Base-by-base conservation (phyloP, 805 yeast species). In the Kazachstania africana region DNA sequence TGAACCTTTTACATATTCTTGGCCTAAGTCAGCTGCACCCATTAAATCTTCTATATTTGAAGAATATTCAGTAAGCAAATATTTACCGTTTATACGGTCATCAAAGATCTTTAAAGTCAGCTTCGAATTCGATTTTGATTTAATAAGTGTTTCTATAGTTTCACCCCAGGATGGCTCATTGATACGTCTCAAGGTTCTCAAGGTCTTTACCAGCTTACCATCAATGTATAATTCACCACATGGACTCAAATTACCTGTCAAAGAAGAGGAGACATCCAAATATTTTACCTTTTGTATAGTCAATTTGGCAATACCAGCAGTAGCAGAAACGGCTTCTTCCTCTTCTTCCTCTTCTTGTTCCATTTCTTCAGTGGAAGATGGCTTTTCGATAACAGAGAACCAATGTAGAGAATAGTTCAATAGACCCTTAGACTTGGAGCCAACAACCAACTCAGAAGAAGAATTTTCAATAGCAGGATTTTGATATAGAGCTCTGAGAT, bases 151-250 rank as follows among this genome's bases (percentile, higher is more conserved):
- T 54, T 81, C 93, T 34, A 73, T 54, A 18, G 66, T 51, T 44
- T 74, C 73, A 36, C 72, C 75, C 75, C 80, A 81, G 9, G 75
- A 59, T 12, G 94, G 93, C 45, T 75, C 83, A 45, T 79, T 81
- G 6, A 74, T 66, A 47, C 72, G 68, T 45, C 72, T 75, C 49
- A 79, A 62, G 20, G 69, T 66, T 61, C 91, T 72, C 33, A 74
- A 70, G 5, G 58, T 59, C 44, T 68, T 67, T n/a, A 67, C 63
- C 33, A 71, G 55, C 39, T 73, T 67, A 24, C 67, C 68, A 50
- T 78, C 72, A 31, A 78, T 52, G 43, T 58, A 72, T 14, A 81
- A 51, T 45, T 77, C 81, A 12, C 85, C 85, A 52, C 68, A 75
- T 18, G 91, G 79, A 48, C 77, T 59, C 38, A 65, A 39, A 20